These are phyloP conservation scores for Plectosphaerella plurivora DNA, from an alignment of 2,329 filamentous ascomycete species.

Conservation along the genomic window DNA sequence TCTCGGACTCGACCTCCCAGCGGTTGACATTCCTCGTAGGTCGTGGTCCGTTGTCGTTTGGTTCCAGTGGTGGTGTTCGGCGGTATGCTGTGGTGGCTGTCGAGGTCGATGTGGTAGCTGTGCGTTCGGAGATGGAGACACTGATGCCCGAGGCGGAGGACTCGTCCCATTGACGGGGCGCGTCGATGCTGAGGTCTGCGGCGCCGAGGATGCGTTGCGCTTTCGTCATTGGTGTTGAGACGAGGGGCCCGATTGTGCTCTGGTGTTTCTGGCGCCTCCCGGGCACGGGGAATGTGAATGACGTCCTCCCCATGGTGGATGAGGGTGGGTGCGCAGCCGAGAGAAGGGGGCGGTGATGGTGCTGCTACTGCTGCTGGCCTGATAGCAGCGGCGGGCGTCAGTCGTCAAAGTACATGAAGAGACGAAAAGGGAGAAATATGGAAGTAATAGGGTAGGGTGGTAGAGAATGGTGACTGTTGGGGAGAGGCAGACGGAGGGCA, in stretches of 20 bases:
- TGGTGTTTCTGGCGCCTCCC: constrained; percentile 38
- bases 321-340: neutral
- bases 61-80: neutral
- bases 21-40: constrained; percentile 19
- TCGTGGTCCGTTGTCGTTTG: constrained; percentile 8
- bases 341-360: neutral
- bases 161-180: constrained; percentile 34
- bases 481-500: too few species aligned
- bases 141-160: constrained; percentile 38
- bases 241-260: constrained; percentile 17
- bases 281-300: constrained; percentile 43
- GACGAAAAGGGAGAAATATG: too few species aligned
- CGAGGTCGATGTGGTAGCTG: constrained; percentile 17
- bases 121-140: constrained; percentile 37
- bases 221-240: constrained; percentile 40
- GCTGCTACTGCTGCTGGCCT: constrained; percentile 3
- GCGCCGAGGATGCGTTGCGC: constrained; percentile 47
- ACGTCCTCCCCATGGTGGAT: constrained; percentile 30
- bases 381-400: neutral
- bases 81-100: neutral
- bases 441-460: too few species aligned
- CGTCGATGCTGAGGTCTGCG: constrained; percentile 37
- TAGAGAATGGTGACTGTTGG: too few species aligned
- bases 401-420: too few species aligned
- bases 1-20: constrained; percentile 44